A percentile compares a stretch with the other conserved stretches of the same genome.
Conservation (phyloP, 163 green algal species). For the Trebouxia gelatinosa region DNA sequence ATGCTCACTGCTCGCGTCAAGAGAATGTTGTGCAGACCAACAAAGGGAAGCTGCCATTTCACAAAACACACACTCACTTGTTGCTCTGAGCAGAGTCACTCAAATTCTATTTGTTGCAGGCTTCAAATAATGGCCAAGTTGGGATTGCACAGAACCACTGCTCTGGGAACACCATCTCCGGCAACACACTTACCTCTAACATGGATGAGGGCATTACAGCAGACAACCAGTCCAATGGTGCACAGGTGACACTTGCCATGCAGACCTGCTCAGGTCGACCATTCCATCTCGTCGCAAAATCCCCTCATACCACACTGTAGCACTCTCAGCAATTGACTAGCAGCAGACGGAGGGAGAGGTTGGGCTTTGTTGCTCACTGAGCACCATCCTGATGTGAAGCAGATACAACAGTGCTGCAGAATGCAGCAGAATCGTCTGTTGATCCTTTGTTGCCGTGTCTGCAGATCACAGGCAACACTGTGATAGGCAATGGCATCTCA, state of each 20-base stretch:
- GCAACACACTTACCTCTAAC: not conserved
- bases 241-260: not conserved
- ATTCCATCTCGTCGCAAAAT: not conserved
- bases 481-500: not conserved
- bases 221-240: not conserved
- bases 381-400: too few relatives aligned
- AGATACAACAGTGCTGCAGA: not conserved
- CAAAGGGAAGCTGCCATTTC: not conserved
- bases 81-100: not conserved
- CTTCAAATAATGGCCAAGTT: not conserved
- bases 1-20: not conserved
- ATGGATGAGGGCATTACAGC: not conserved
- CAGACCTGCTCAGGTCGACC: not conserved
- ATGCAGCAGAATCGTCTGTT: not conserved
- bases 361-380: too few relatives aligned
- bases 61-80: not conserved
- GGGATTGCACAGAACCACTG: not conserved
- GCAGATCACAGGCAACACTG: slow-evolving; percentile 10
- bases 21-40: too few relatives aligned
- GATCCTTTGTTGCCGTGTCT: not conserved
- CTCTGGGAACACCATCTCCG: not conserved
- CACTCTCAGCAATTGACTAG: not conserved
- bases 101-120: not conserved
- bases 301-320: not conserved
- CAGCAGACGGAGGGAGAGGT: too few relatives aligned